Conservation (phyloP, 1,139 yeast species). For the Yamadazyma aaseri region DNA sequence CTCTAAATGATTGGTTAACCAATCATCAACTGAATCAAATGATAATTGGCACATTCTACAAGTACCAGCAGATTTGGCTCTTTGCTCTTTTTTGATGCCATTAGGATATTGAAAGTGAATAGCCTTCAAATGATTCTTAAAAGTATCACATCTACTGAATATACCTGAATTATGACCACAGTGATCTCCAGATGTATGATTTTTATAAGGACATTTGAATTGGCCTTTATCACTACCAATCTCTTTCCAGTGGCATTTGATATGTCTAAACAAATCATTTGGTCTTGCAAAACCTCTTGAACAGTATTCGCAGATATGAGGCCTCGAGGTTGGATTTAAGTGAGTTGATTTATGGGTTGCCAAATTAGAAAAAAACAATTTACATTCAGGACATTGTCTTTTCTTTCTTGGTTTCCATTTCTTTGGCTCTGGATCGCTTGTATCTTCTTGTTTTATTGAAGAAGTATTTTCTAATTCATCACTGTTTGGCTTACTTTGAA, state of each 20-base stretch:
- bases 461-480: not conserved
- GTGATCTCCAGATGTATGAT: constrained; percentile 27
- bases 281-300: constrained; percentile 85
- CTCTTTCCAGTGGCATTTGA: constrained; percentile 79
- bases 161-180: constrained; percentile 81
- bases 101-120: constrained; percentile 86
- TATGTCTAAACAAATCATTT: constrained; percentile 81
- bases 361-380: constrained; percentile 70
- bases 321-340: constrained; percentile 67
- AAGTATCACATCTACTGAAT: constrained; percentile 87
- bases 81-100: constrained; percentile 79
- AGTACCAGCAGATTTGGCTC: constrained; percentile 64
- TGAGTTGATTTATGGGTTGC: constrained; percentile 88
- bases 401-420: constrained; percentile 61
- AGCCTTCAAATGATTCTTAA: constrained; percentile 86
- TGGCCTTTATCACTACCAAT: constrained; percentile 51
- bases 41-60: constrained; percentile 73
- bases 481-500: not conserved
- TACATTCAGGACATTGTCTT: constrained; percentile 83
- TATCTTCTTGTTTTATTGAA: not conserved
- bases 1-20: constrained; percentile 77
- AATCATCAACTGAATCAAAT: constrained; percentile 70
- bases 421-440: constrained; percentile 3
- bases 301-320: constrained; percentile 76
- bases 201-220: constrained; percentile 47